phyloP scores from a whole-genome alignment of 495 filamentous ascomycete genomes.

The Penicillium odoratum region DNA sequence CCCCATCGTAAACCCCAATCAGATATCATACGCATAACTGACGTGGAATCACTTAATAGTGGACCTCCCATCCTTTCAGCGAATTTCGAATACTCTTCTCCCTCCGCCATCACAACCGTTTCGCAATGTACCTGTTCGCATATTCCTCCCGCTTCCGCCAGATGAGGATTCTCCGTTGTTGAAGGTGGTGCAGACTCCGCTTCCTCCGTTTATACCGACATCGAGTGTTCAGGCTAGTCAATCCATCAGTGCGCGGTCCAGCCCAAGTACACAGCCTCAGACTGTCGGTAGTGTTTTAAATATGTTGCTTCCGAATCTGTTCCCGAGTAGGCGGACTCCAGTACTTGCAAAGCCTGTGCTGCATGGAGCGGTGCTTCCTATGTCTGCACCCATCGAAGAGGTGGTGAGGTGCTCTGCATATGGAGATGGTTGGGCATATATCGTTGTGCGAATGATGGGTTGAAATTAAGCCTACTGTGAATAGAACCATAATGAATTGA shows the following conservation, averaged over 20 bases:
- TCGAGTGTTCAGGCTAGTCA: slow-evolving; percentile 29
- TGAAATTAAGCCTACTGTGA: slow-evolving; percentile 13
- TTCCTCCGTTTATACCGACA: slow-evolving; percentile 50
- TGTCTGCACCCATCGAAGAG: slow-evolving; percentile 81
- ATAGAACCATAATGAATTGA: neutral
- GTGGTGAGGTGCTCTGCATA: slow-evolving; percentile 79
- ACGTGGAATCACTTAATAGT: slow-evolving; percentile 49
- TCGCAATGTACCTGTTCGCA: slow-evolving; percentile 77
- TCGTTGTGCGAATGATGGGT: slow-evolving; percentile 76
- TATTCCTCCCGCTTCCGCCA: slow-evolving; percentile 79
- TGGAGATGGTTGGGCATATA: slow-evolving; percentile 87
- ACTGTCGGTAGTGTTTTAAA: slow-evolving; percentile 84
- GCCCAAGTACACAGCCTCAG: slow-evolving; percentile 56
- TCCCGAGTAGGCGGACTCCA: slow-evolving; percentile 80
- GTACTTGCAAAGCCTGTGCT: slow-evolving; percentile 89
- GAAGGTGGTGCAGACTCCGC: slow-evolving; percentile 68
- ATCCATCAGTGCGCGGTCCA: slow-evolving; percentile 26
- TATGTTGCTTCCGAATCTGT: slow-evolving; percentile 73
- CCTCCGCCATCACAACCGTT: slow-evolving; percentile 69
- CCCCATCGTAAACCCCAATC: too few species aligned
- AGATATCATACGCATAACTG: neutral
- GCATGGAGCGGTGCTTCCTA: slow-evolving; percentile 83
- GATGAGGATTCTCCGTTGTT: slow-evolving; percentile 48
- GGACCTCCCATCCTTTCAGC: slow-evolving; percentile 68
- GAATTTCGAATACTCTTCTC: slow-evolving; percentile 75